These are phyloP conservation scores for Choiromyces venosus DNA, from an alignment of 495 filamentous ascomycete genomes.

Conservation along the genomic window DNA sequence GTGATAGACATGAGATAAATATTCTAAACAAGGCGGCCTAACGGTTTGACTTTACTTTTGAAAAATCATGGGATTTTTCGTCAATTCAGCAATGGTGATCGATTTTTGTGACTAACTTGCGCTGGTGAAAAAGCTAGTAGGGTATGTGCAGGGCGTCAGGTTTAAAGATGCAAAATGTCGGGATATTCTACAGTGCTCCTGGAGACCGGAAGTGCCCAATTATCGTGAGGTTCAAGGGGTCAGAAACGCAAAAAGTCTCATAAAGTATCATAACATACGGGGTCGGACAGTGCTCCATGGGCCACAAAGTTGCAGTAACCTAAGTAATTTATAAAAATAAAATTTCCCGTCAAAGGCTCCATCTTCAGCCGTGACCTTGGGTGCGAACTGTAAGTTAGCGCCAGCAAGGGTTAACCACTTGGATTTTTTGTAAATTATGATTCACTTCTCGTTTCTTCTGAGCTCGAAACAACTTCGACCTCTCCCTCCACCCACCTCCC, in stretches of 20 bases:
- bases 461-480: background rate
- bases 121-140: background rate
- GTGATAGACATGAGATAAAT: background rate
- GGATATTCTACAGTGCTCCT: background rate
- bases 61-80: background rate
- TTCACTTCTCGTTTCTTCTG: background rate
- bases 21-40: background rate
- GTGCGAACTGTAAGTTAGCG: background rate
- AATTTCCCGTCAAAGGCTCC: background rate
- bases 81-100: background rate
- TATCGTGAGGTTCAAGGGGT: background rate
- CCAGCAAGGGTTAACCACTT: background rate
- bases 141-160: background rate
- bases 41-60: background rate
- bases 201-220: background rate
- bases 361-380: background rate
- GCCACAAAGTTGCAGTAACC: background rate
- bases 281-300: background rate
- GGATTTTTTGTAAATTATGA: background rate
- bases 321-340: background rate
- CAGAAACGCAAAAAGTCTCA: background rate
- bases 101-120: background rate
- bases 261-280: background rate
- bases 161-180: background rate
- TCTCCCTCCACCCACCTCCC: background rate